phyloP scores from a whole-genome alignment of 73 alveolate genomes.

The Paramecium bursaria region DNA sequence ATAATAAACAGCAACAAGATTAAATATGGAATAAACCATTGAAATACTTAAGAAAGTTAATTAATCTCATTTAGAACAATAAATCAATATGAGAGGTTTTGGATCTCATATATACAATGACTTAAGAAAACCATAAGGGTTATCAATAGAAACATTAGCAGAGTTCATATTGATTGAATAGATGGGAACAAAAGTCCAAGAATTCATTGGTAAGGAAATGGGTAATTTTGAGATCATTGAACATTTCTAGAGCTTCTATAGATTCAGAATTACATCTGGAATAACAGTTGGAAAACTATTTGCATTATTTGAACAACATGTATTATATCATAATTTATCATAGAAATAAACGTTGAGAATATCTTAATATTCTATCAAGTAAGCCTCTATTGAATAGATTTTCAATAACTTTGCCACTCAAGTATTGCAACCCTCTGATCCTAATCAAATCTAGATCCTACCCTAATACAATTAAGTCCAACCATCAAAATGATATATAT shows the following conservation, averaged over 20 bases:
- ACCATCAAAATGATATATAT: no score
- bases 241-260: slow-evolving; percentile 72
- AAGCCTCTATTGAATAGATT: slow-evolving; percentile 73
- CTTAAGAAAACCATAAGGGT: slow-evolving; percentile 58
- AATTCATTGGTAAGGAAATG: slow-evolving; percentile 20
- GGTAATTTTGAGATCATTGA: slow-evolving; percentile 70
- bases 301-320: slow-evolving; percentile 68
- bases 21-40: slow-evolving; percentile 37
- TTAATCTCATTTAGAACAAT: slow-evolving; percentile 4
- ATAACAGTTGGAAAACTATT: slow-evolving; percentile 70
- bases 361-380: slow-evolving; percentile 65
- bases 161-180: slow-evolving; percentile 67
- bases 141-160: slow-evolving; percentile 47
- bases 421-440: no score
- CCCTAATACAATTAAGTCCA: no score
- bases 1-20: slow-evolving; percentile 51
- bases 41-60: slow-evolving; percentile 1
- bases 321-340: not conserved
- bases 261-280: slow-evolving; percentile 57
- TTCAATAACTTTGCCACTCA: slow-evolving; percentile 73
- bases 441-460: no score
- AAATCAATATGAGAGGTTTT: slow-evolving; percentile 50
- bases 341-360: slow-evolving; percentile 63
- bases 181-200: slow-evolving; percentile 49
- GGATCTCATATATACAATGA: slow-evolving; percentile 69